Evolutionary conservation across 768 basidiomycete species (phyloP), one percentile per base, ranked within the genome.

Genomic region (Boletus subcaerulescens): DNA sequence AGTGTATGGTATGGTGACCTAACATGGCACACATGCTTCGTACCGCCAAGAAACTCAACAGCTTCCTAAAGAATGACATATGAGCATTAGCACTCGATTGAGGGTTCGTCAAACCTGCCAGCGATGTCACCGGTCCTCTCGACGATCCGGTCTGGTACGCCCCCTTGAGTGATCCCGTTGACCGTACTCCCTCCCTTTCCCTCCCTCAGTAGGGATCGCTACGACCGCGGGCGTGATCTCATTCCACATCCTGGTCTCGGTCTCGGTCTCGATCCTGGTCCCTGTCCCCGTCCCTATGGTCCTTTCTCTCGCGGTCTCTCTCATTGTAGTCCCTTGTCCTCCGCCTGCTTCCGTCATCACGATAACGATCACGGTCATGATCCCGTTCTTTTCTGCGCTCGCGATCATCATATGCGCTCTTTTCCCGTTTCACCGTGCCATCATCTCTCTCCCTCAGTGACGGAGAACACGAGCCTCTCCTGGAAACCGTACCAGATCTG

Each of bases 381-480:
- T 54, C 55, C 11, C 40, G 40, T 29, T 61, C 60, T 3, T 32
- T 57, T 33, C 53, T 48, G 4, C 60, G 50, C 8, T 65, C 64
- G 20, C 50, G 64, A 29, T 55, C 44, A 32, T 59, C 53, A 45
- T 26, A 26, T 26, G 26, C 53, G 44, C 55, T 62, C 48, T 56
- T 47, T 49, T 44, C 65, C 70, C 35, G 39, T 66, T 72, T 78
- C 65, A 76, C 80, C 73, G 77, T 82, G 26, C 55, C 62, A 31
- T 57, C 45, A 32, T 59, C 55, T 47, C 53, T 46, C 54, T 63
- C 48, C 57, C 45, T 50, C 44, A 64, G 70, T 39, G 39, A 67
- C 0, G 82, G 82, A 3, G 85, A 83, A 55, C 78, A 70, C 5
- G 84, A 87, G 38, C 58, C 65, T 41, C 79, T 73, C 57, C 81